Evolutionary conservation across 495 filamentous ascomycete genomes (phyloP), one percentile per base, ranked within the genome.

Genomic region (Trichoderma gamsii): DNA sequence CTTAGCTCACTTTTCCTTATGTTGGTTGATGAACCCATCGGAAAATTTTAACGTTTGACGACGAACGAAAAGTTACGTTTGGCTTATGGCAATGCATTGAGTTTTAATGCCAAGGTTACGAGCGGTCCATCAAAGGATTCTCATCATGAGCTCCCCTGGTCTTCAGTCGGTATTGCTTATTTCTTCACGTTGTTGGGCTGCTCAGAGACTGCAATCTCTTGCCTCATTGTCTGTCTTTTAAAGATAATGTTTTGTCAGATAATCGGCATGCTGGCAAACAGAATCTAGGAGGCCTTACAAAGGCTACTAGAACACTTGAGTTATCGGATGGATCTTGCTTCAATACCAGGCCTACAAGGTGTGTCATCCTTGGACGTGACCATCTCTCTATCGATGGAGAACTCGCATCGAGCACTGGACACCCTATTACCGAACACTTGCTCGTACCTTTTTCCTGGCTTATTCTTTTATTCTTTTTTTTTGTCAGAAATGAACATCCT

Each of bases 61-160:
- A 61, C n/a, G 25, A 32, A 61, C n/a, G 25, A 32, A 61, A 61
- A 61, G 56, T 61, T 61, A 32, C 11, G 7, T 29, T 61, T 61
- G 4, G 56, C 56, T 61, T 61, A 18, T 61, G 56, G 56, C 56
- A 25, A 61, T 61, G 56, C 56, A 61, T 61, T 32, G 25, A 23
- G 29, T 25, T 61, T 32, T 18, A 23, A 52, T 32, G 56, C 25
- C 13, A 1, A 12, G 27, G 15, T 29, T 29, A 15, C 13, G 25
- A 32, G 13, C 27, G 15, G 25, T 61, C 56, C 56, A 32, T 32
- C 2, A 16, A 29, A 0, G 13, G 9, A 32, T 32, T 35, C 23
- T 5, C 18, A 61, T 13, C 56, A 16, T 29, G 56, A 32, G 56
- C 56, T 32, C 12, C 29, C 56, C 27, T 61, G 27, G 27, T 7